These are phyloP conservation scores for Fraxinus cuspidata DNA, from an alignment of 257 asterid species.

Conservation along the genomic window DNA sequence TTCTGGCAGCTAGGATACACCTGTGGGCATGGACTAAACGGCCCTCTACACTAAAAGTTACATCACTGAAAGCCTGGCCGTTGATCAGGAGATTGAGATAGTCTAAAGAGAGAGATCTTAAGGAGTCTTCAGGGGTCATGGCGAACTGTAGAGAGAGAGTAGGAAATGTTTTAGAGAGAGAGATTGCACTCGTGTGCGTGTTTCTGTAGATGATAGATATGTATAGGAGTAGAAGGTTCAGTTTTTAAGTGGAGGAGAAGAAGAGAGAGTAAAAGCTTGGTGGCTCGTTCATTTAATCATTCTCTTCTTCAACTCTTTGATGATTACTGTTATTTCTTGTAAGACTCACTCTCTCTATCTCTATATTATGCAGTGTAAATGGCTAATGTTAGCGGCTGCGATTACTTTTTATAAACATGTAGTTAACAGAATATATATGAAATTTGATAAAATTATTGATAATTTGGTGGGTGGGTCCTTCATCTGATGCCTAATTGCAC, in stretches of 20 bases:
- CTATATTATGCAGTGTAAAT: not conserved
- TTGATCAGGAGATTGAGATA: constrained; percentile 89
- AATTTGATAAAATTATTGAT: not conserved
- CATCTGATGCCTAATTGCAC: constrained; percentile 27
- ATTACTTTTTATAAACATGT: not conserved
- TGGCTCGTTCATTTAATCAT: constrained; percentile 29
- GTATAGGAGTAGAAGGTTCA: constrained; percentile 8
- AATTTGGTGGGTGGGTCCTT: constrained; percentile 10
- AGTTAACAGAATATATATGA: not conserved
- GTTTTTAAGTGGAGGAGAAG: constrained; percentile 19
- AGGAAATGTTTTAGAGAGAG: not conserved
- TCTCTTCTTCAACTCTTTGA: constrained; percentile 20
- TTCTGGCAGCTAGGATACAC: constrained; percentile 87
- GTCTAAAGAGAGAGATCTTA: constrained; percentile 86
- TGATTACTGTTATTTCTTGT: constrained; percentile 27
- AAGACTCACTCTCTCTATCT: not conserved
- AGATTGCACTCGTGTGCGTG: constrained; percentile 17
- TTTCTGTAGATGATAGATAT: constrained; percentile 35
- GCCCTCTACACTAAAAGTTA: constrained; percentile 93
- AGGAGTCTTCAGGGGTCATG: constrained; percentile 80
- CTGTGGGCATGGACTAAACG: constrained; percentile 88
- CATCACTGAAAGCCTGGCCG: constrained; percentile 98
- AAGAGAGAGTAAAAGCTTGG: constrained; percentile 12
- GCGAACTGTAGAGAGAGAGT: constrained; percentile 5
- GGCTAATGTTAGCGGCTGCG: no score